phyloP scores from a whole-genome alignment of 2,329 filamentous ascomycete species.

The Curvularia lunata region DNA sequence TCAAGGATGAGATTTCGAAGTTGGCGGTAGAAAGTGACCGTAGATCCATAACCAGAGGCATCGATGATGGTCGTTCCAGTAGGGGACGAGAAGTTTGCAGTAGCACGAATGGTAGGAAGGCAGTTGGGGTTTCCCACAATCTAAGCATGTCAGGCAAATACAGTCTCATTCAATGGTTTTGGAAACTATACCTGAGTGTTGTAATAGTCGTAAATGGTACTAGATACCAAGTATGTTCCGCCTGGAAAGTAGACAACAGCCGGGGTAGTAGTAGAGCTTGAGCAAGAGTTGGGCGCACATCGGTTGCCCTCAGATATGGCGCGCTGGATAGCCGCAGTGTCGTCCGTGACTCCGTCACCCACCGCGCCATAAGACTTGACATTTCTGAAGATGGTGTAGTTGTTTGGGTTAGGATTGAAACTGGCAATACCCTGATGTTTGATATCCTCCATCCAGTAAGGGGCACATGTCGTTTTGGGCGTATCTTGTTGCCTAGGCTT shows the following conservation, averaged over 20 bases:
- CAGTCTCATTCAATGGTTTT: not conserved
- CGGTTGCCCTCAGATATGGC: conserved; percentile 51
- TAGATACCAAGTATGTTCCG: conserved; percentile 65
- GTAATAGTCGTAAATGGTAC: conserved; percentile 67
- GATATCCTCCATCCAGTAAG: conserved; percentile 53
- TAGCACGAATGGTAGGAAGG: conserved; percentile 62
- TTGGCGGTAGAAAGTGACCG: conserved; percentile 69
- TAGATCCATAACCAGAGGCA: conserved; percentile 57
- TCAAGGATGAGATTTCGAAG: conserved; percentile 72
- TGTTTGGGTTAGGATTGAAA: conserved; percentile 47
- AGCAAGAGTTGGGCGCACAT: conserved; percentile 51
- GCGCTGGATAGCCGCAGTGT: conserved; percentile 62
- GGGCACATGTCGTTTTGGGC: conserved; percentile 28
- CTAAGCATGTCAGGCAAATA: conserved; percentile 20
- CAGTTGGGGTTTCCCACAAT: conserved; percentile 66
- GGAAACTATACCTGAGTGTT: conserved; percentile 57
- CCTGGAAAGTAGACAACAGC: conserved; percentile 64
- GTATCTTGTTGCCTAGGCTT: conserved; percentile 21
- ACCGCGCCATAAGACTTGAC: conserved; percentile 53
- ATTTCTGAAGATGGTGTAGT: conserved; percentile 52
- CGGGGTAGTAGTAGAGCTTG: conserved; percentile 58
- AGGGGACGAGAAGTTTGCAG: conserved; percentile 54
- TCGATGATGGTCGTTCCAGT: conserved; percentile 63
- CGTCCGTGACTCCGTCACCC: conserved; percentile 45
- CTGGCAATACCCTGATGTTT: conserved; percentile 51